phyloP scores from a whole-genome alignment of 1,139 yeast genomes.

The Blastobotrys buckinghamii region DNA sequence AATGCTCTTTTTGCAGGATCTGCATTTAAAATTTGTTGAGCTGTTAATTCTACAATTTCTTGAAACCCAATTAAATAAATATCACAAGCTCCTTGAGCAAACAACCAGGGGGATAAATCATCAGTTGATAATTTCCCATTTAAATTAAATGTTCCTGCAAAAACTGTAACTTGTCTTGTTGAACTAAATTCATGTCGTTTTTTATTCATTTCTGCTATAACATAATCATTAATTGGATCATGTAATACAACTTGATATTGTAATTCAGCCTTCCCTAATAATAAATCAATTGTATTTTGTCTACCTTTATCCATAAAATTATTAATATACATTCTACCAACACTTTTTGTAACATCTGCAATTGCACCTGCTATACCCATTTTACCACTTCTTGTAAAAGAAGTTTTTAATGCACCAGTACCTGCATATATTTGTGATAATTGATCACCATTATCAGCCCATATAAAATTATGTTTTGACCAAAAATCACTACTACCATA shows the following conservation, averaged over 20 bases:
- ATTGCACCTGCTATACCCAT: constrained; percentile 96
- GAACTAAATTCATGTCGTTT: constrained; percentile 56
- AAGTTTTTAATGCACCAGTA: constrained; percentile 90
- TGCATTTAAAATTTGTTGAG: constrained; percentile 81
- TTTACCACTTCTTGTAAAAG: constrained; percentile 89
- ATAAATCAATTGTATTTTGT: constrained; percentile 78
- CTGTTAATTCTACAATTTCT: constrained; percentile 86
- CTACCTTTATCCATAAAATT: constrained; percentile 90
- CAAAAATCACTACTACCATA: constrained; percentile 45
- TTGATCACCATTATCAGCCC: constrained; percentile 99
- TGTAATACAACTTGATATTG: constrained; percentile 69
- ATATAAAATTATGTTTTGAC: constrained; percentile 66
- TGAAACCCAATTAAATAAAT: constrained; percentile 80
- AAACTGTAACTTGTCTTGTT: constrained; percentile 52
- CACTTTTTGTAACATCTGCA: constrained; percentile 93
- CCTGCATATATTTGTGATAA: constrained; percentile 96
- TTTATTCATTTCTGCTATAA: constrained; percentile 51
- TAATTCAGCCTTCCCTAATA: constrained; percentile 73
- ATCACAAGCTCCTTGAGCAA: constrained; percentile 61
- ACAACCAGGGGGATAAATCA: constrained; percentile 74
- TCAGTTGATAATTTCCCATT: constrained; percentile 58
- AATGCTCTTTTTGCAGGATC: constrained; percentile 63
- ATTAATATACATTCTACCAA: constrained; percentile 90
- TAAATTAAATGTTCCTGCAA: constrained; percentile 83
- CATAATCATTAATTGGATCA: constrained; percentile 85